phyloP scores from a whole-genome alignment of 2,329 filamentous ascomycete genomes.

The Fusarium clavum region DNA sequence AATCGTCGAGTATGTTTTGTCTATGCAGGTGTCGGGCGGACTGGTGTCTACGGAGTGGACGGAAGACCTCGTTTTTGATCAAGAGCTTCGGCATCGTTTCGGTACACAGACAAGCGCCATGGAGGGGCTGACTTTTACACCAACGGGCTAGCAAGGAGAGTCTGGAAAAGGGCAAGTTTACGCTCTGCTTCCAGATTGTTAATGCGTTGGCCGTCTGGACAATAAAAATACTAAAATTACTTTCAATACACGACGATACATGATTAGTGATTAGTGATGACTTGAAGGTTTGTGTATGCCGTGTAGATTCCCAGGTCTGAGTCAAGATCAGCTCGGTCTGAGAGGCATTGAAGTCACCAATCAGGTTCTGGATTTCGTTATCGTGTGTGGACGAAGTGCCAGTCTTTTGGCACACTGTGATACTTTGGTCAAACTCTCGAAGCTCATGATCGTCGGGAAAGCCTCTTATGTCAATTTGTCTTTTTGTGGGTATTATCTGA shows the following conservation, averaged over 20 bases:
- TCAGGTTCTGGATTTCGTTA: background rate
- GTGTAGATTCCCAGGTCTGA: background rate
- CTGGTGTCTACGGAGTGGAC: constrained; percentile 74
- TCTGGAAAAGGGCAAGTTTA: constrained; percentile 61
- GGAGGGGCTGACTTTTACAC: constrained; percentile 52
- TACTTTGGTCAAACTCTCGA: background rate
- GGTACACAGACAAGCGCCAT: constrained; percentile 58
- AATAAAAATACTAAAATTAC: constrained; percentile 65
- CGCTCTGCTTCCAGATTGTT: constrained; percentile 67
- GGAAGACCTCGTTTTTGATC: constrained; percentile 67
- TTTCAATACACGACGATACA: constrained; percentile 51
- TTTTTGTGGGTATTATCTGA: constrained; percentile 28
- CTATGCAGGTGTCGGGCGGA: constrained; percentile 59
- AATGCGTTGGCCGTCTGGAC: constrained; percentile 67
- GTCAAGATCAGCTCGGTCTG: background rate
- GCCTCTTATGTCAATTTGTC: constrained; percentile 37
- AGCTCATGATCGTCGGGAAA: background rate
- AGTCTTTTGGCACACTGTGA: background rate
- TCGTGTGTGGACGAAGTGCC: background rate
- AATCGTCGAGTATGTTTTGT: constrained; percentile 43
- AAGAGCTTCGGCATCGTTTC: constrained; percentile 62
- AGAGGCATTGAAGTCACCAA: background rate
- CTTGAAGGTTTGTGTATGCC: background rate
- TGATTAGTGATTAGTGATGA: constrained; percentile 33
- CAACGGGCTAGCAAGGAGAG: constrained; percentile 54